phyloP scores from a whole-genome alignment of 768 basidiomycete species.

The Cystofilobasidium ferigula region DNA sequence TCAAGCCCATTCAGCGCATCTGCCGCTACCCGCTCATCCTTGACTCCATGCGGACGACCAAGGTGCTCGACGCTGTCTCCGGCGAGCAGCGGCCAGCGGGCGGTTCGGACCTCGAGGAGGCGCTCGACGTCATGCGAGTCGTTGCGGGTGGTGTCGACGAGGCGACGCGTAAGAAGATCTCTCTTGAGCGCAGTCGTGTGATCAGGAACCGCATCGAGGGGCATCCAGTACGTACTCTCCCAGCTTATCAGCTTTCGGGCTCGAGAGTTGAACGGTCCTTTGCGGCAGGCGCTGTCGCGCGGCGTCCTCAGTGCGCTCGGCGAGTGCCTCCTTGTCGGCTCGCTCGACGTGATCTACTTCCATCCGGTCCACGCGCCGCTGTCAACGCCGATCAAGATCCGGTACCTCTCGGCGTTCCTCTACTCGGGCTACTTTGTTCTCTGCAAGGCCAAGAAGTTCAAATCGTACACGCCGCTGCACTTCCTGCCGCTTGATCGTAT shows the following conservation, averaged over 20 bases:
- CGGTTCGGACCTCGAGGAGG: constrained; percentile 34
- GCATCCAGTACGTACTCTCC: constrained; percentile 30
- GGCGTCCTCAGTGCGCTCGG: constrained; percentile 54
- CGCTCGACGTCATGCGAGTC: constrained; percentile 57
- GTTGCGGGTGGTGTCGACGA: constrained; percentile 72
- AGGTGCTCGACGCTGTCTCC: not conserved
- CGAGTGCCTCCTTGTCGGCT: constrained; percentile 65
- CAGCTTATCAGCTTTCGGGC: not conserved
- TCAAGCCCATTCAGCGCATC: constrained; percentile 92
- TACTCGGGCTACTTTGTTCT: constrained; percentile 77
- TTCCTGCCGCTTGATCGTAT: constrained; percentile 74
- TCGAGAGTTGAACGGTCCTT: not conserved
- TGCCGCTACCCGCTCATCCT: constrained; percentile 91
- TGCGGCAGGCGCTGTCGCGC: constrained; percentile 30
- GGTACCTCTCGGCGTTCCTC: constrained; percentile 82
- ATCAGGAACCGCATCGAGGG: constrained; percentile 56
- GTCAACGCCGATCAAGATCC: constrained; percentile 52
- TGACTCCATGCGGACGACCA: constrained; percentile 36
- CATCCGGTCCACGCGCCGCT: constrained; percentile 46
- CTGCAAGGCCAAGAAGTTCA: constrained; percentile 67
- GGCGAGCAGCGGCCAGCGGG: constrained; percentile 29
- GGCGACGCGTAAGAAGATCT: constrained; percentile 57
- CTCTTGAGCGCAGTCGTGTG: constrained; percentile 54
- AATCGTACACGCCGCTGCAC: constrained; percentile 69
- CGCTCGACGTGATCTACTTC: constrained; percentile 74